These are phyloP conservation scores for Trypanosomatidae sp. DNA, from an alignment of 208 protist species.

Conservation along the genomic window DNA sequence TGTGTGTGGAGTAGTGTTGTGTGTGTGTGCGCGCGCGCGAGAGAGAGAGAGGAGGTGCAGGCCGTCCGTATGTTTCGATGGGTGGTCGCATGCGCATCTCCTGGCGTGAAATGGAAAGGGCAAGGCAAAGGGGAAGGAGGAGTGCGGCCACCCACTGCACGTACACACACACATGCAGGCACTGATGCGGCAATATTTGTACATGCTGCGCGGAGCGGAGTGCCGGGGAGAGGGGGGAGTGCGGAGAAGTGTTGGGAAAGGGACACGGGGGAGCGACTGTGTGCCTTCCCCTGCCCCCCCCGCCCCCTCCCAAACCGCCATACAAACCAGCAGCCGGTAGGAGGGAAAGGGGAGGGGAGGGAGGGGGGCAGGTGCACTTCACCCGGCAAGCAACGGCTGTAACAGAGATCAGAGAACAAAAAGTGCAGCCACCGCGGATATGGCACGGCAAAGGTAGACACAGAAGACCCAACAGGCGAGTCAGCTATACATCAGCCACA, in stretches of 20 bases:
- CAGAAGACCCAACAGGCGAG: neutral
- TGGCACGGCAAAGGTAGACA: neutral
- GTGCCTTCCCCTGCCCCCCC: neutral
- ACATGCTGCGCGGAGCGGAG: neutral
- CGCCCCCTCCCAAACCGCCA: neutral
- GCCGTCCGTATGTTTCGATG: neutral
- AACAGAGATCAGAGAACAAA: neutral
- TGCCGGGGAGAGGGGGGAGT: neutral
- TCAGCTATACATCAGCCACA: slow-evolving; percentile 4
- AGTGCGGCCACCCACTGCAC: neutral
- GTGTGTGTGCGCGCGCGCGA: neutral
- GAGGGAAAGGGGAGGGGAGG: neutral
- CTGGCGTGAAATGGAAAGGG: neutral
- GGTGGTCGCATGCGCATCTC: neutral
- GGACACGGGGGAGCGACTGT: neutral
- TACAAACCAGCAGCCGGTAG: neutral
- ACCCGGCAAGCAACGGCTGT: neutral
- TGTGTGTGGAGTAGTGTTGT: no score
- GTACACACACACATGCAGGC: neutral
- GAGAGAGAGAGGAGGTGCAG: neutral
- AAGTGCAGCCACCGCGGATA: no score
- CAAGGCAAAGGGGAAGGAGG: neutral
- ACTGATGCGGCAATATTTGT: neutral
- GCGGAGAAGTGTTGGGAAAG: no score
- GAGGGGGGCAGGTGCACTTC: neutral